Evolutionary conservation across 176 grass and related monocot genomes (phyloP), one percentile per base, ranked within the genome.

Genomic region (Areca catechu): DNA sequence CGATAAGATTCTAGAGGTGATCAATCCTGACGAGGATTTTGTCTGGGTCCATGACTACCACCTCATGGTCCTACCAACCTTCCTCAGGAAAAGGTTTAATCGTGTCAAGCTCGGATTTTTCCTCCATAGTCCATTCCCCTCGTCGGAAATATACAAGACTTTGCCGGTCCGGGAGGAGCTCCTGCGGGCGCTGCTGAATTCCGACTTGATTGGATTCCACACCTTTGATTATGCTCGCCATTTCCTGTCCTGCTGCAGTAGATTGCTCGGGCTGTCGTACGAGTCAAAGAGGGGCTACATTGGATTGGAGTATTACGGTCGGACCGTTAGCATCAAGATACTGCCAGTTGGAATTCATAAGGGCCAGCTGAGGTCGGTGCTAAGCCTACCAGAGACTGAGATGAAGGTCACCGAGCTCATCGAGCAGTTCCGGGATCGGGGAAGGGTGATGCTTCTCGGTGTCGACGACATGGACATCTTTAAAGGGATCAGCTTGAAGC

Each of bases 381-480:
- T 90, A 9, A 67, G n/a, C 3, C 27, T 74, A 21, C 80, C 76
- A 0, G 70, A 86, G 58, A 96, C 91, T 0, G 80, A 87, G 68
- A 73, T 57, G 12, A 96, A 88, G 80, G 83, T 96, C 19, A 59
- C 63, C 0, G 80, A 96, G 52, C 75, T 96, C 17, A 69, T 79
- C 50, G 71, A 73, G 49, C 76, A 69, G 37, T 96, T 90, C 76
- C 68, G 57, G 3, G 70, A 88, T 16, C 80, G 81, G n/a, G 86
- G 80, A 0, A 76, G 57, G 23, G 77, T 96, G 16, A 89, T 90
- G 71, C 63, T 96, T 56, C 83, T 96, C 5, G 91, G 91, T 20
- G 91, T 96, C 15, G 91, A 96, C 63, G 91, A 96, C 62, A 96
- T 96, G 91, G 91, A 96, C 61, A 96, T 96, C 29, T 96, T 96